A percentile compares a stretch with the other conserved stretches of the same genome.
Conservation (phyloP, 2,329 filamentous ascomycete species). For the Aspergillus floridensis region DNA sequence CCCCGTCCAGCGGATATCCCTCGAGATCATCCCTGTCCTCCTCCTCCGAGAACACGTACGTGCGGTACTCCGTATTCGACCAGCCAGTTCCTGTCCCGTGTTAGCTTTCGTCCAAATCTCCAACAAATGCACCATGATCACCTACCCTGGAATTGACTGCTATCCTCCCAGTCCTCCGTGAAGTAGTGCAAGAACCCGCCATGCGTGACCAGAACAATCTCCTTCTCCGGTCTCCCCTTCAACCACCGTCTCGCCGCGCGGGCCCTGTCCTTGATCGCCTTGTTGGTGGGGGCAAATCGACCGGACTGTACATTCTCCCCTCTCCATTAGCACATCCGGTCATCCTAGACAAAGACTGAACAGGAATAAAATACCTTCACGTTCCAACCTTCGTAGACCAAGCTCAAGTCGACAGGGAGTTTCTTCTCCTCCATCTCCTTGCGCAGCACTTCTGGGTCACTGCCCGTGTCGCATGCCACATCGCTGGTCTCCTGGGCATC, state of each 20-base stretch:
- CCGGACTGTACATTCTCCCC: slow-evolving; percentile 27
- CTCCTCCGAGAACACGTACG: slow-evolving; percentile 61
- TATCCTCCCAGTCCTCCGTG: slow-evolving; percentile 74
- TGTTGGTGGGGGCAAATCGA: slow-evolving; percentile 46
- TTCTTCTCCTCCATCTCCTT: slow-evolving; percentile 58
- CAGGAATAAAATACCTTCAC: slow-evolving; percentile 52
- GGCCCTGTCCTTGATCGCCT: slow-evolving; percentile 61
- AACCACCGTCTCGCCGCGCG: slow-evolving; percentile 60
- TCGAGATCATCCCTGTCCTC: slow-evolving; percentile 49
- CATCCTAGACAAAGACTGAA: not conserved
- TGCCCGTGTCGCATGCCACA: slow-evolving; percentile 74
- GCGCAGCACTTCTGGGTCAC: slow-evolving; percentile 52
- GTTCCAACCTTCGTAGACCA: slow-evolving; percentile 68
- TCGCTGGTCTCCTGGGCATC: slow-evolving; percentile 76
- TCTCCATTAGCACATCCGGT: not conserved
- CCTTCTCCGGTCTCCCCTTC: slow-evolving; percentile 53
- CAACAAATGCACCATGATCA: not conserved
- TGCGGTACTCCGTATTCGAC: slow-evolving; percentile 70
- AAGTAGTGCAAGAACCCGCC: slow-evolving; percentile 82
- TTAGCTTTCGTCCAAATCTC: not conserved
- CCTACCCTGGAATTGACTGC: slow-evolving; percentile 46
- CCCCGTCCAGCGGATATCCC: slow-evolving; percentile 33
- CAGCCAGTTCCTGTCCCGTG: slow-evolving; percentile 63
- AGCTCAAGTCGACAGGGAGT: slow-evolving; percentile 60
- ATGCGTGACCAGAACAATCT: slow-evolving; percentile 76